A percentile compares a stretch with the other conserved stretches of the same genome.
phyloP scores from a whole-genome alignment of 2,329 filamentous ascomycete species.

The Cordyceps sp. region DNA sequence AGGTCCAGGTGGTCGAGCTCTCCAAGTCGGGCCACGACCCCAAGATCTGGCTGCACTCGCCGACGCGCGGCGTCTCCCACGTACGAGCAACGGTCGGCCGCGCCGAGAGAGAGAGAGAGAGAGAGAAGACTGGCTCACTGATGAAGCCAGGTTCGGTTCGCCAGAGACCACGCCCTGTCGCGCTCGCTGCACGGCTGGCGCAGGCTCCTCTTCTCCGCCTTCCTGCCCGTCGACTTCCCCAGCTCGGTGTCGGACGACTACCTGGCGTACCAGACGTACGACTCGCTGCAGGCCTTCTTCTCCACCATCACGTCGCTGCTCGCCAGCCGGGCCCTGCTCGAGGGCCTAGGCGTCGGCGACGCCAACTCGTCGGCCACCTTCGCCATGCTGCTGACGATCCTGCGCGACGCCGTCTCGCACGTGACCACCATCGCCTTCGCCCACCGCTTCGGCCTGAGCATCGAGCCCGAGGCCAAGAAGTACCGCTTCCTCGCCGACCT shows the following conservation, averaged over 20 bases:
- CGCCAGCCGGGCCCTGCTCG: slow-evolving; percentile 66
- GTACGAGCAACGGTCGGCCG: too few species aligned
- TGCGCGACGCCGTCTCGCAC: slow-evolving; percentile 67
- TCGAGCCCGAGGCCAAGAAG: slow-evolving; percentile 82
- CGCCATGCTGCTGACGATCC: slow-evolving; percentile 65
- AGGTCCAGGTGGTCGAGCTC: slow-evolving; percentile 17
- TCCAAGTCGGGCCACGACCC: slow-evolving; percentile 20
- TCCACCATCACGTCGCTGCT: slow-evolving; percentile 67
- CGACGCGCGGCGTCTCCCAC: slow-evolving; percentile 9
- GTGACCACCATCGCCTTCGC: slow-evolving; percentile 79
- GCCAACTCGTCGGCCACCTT: slow-evolving; percentile 62
- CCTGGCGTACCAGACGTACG: slow-evolving; percentile 51
- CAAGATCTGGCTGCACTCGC: slow-evolving; percentile 16
- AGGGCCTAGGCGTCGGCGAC: slow-evolving; percentile 70
- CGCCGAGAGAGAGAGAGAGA: too few species aligned
- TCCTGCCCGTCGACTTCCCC: slow-evolving; percentile 77
- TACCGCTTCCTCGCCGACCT: slow-evolving; percentile 78
- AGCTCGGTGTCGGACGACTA: slow-evolving; percentile 78
- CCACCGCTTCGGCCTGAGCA: slow-evolving; percentile 60
- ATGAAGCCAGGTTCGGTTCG: too few species aligned
- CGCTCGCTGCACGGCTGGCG: slow-evolving; percentile 15
- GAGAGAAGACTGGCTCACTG: too few species aligned
- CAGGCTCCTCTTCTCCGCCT: slow-evolving; percentile 44
- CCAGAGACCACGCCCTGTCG: slow-evolving; percentile 5
- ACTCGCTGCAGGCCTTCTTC: slow-evolving; percentile 72